Conservation (phyloP, 176 grass and related monocot species). For the Aegilops longissima region DNA sequence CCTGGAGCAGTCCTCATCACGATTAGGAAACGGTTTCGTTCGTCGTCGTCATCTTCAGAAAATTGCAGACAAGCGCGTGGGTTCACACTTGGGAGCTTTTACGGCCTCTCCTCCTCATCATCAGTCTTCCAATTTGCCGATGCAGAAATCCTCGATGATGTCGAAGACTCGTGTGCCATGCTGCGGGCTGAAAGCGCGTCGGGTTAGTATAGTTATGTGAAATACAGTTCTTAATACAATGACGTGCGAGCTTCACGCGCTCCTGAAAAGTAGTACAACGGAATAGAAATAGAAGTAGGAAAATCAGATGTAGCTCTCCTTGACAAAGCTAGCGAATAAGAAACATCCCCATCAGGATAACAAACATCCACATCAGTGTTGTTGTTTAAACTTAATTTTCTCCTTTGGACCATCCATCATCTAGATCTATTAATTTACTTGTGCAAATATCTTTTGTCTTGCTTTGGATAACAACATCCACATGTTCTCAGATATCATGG, state of each 20-base stretch:
- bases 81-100: conserved; percentile 34
- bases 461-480: background rate
- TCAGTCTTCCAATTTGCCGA: conserved; percentile 61
- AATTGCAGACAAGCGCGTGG: conserved; percentile 4
- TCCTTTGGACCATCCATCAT: background rate
- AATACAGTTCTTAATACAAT: conserved; percentile 8
- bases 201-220: background rate
- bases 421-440: conserved; percentile 1
- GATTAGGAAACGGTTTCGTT: background rate
- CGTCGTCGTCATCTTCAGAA: conserved; percentile 13
- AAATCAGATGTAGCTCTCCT: background rate
- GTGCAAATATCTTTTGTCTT: background rate
- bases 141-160: conserved; percentile 91
- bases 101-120: conserved; percentile 11
- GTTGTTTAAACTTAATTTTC: conserved; percentile 1
- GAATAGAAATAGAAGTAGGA: background rate
- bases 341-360: conserved; percentile 4
- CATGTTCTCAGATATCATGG: background rate
- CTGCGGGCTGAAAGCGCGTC: conserved; percentile 65
- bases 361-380: background rate
- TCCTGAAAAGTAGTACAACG: background rate
- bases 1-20: background rate
- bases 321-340: conserved; percentile 7
- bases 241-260: background rate
- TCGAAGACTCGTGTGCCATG: conserved; percentile 85